Evolutionary conservation across 208 protist genomes (phyloP).

Genomic region (Acanthamoeba royreba): DNA sequence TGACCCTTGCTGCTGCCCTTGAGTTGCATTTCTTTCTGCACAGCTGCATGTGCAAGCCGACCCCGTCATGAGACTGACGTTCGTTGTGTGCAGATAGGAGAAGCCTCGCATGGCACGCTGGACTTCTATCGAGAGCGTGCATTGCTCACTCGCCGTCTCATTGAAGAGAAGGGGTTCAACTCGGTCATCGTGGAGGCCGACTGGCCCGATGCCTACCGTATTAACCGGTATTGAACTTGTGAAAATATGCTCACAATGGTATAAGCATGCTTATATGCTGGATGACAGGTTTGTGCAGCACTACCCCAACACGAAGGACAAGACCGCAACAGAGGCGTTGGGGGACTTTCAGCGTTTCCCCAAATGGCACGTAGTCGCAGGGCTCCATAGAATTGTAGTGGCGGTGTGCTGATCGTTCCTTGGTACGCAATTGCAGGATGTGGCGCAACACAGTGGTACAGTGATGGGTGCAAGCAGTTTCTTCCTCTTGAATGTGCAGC

Average conservation of each 20-base stretch:
- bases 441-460: background rate
- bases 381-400: no score
- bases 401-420: no score
- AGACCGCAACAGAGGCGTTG: background rate
- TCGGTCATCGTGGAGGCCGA: slow-evolving; percentile 27
- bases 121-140: slow-evolving; percentile 46
- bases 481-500: no score
- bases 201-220: slow-evolving; percentile 26
- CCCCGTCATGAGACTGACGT: no score
- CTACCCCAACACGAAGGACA: background rate
- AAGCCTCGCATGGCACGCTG: slow-evolving; percentile 46
- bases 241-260: background rate
- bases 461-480: no score
- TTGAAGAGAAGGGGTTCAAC: slow-evolving; percentile 34
- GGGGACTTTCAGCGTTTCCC: slow-evolving; percentile 40
- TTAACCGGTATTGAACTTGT: background rate
- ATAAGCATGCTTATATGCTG: background rate
- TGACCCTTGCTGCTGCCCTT: no score
- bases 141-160: background rate
- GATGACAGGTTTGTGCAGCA: background rate
- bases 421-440: no score
- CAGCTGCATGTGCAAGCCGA: background rate
- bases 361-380: no score
- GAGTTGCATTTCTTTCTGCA: no score
- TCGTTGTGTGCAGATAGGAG: slow-evolving; percentile 20